Base-by-base conservation (phyloP, 2,329 filamentous ascomycete species). In the Rutstroemia sp. region DNA sequence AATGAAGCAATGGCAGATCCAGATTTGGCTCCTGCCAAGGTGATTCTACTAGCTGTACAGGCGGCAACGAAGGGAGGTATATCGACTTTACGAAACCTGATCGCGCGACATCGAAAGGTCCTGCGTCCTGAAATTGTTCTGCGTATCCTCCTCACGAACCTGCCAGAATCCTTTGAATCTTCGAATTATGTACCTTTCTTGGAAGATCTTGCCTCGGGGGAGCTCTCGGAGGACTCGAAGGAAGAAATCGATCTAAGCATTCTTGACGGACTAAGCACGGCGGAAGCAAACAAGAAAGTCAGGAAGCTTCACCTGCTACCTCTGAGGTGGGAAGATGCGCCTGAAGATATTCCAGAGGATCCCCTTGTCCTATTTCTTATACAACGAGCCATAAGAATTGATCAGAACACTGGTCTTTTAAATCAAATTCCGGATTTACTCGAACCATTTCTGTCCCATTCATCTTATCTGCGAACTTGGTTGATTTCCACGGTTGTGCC, bases 121-220 rank as follows among this genome's bases (percentile, higher is more conserved):
- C 75, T 94, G 54, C 76, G 79, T 27, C 78, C 80, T 46, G 82
- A 87, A 56, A 73, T 90, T 14, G 69, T 89, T 23, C 76, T 94
- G 57, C 83, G 86, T 46, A 83, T 94, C 53, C 73, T 95, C 21
- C 78, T 95, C 47, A 89, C 86, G 19, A 89, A 86, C 67, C 77
- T 95, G 1, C 90, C 90, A 25, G 88, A 92, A 70, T 85, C 80
- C 45, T 67, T 83, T 5, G 79, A 80, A 5, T 83, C 89, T 5
- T 72, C 71, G n/a, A 69, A 75, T 47, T 92, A 92, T 67, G 74
- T 81, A 18, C 73, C 74, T 14, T 79, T 89, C 52, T 67, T 91
- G 18, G 71, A 79, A 63, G 77, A 82, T 52, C 72, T 91, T 59
- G 47, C 60, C 52, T 59, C 58, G 23, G 64, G 61, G 18, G 53